Base-by-base conservation (phyloP, 208 protist genomes). In the Acanthamoeba sp. region DNA sequence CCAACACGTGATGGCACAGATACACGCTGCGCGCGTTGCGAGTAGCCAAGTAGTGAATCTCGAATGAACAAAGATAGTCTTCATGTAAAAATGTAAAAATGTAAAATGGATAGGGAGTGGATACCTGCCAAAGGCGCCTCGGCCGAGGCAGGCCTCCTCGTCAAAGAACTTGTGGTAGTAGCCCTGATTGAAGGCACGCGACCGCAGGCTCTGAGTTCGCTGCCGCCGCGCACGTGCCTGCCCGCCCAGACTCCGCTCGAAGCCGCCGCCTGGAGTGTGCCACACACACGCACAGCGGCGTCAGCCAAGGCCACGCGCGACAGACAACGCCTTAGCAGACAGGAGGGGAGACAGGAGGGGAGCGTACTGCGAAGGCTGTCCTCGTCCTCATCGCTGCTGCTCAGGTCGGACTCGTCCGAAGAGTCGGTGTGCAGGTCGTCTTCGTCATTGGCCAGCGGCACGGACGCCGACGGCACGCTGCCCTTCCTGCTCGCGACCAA, bases 81-180 rank as follows among this genome's bases (percentile, higher is more conserved):
- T 18, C 57, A 18, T n/a, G 22, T 66, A 66, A 24, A 66, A n/a
- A 66, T 66, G n/a, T n/a, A n/a, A n/a, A n/a, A n/a, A n/a, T 66
- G 22, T 66, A n/a, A n/a, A 24, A 66, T n/a, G n/a, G n/a, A n/a
- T n/a, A n/a, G n/a, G n/a, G 14, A 16, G 36, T 20, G 14, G 16
- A 36, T 42, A 80, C 69, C 69, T 89, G 48, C 85, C 85, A 36
- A 91, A 91, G 29, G 85, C 85, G 32, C 85, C 85, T 5, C 85
- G 29, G 2, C 85, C 85, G 6, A 91, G 48, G 36, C 48, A 71
- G 9, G 27, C 36, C 42, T 91, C 85, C 55, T 91, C 85, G 34
- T 45, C 85, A 27, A 91, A 91, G 57, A 91, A 91, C n/a, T 71
- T 62, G 50, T 91, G 18, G 55, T 91, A 91, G 38, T 91, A 91